Conservation (phyloP, 2,329 filamentous ascomycete species). For the Aspergillus uvarum region DNA sequence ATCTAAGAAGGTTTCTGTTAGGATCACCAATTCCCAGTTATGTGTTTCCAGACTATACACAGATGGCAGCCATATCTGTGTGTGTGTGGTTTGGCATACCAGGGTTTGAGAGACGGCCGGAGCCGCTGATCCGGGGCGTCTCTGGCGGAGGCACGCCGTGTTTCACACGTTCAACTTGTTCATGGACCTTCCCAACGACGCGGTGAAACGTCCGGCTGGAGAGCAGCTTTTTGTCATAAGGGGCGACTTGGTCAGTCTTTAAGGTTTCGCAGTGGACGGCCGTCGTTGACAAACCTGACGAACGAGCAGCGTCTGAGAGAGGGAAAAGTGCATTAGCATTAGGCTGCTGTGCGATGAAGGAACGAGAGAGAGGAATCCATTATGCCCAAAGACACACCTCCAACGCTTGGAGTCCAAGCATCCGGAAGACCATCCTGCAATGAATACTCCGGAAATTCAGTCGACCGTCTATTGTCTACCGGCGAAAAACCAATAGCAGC, state of each 20-base stretch:
- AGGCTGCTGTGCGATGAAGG: neutral
- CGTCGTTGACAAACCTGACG: constrained; percentile 28
- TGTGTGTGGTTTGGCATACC: constrained; percentile 23
- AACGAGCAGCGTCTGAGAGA: neutral
- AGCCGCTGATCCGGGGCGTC: constrained; percentile 24
- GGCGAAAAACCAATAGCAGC: no score
- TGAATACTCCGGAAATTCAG: neutral
- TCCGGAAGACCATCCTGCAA: constrained; percentile 27
- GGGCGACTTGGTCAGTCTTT: constrained; percentile 8
- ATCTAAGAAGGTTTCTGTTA: constrained; percentile 18
- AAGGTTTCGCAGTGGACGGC: neutral
- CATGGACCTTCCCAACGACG: constrained; percentile 45
- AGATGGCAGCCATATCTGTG: neutral
- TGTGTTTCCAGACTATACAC: neutral
- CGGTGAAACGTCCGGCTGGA: constrained; percentile 46
- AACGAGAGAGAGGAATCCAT: neutral
- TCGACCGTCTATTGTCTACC: neutral
- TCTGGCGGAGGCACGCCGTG: constrained; percentile 45
- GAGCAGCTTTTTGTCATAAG: constrained; percentile 35
- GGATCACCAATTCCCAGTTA: neutral
- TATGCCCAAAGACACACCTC: constrained; percentile 32
- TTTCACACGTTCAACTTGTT: constrained; percentile 41
- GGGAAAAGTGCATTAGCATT: neutral
- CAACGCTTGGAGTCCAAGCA: constrained; percentile 32
- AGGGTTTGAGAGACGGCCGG: constrained; percentile 4